A percentile compares a stretch with the other conserved stretches of the same genome.
phyloP scores from a whole-genome alignment of 202 grass and related monocot genomes.

The Zizania palustris region DNA sequence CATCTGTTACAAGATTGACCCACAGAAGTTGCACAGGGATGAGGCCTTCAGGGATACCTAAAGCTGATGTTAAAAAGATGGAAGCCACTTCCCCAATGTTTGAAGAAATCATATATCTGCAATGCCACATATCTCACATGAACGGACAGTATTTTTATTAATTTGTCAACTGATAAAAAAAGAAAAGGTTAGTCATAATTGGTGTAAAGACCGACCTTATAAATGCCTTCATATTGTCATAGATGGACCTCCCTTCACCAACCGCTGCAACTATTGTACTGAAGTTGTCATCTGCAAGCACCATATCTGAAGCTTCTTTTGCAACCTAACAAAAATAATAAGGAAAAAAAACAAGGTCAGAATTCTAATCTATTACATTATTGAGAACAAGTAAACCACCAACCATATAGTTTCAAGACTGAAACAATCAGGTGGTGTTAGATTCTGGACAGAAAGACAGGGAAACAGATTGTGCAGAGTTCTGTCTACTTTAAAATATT shows the following conservation, averaged over 20 bases:
- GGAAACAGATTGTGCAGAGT: not conserved
- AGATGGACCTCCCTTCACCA: constrained; percentile 95
- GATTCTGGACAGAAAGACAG: constrained; percentile 14
- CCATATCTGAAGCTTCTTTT: constrained; percentile 98
- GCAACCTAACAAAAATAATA: constrained; percentile 67
- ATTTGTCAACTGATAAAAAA: constrained; percentile 14
- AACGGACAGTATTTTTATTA: constrained; percentile 10
- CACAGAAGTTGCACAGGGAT: constrained; percentile 97
- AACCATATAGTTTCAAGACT: constrained; percentile 6
- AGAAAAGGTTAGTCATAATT: constrained; percentile 23
- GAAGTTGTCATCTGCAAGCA: constrained; percentile 98
- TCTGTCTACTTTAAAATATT: not conserved
- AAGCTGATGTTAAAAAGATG: constrained; percentile 93
- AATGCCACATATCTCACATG: constrained; percentile 41
- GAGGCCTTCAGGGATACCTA: constrained; percentile 94
- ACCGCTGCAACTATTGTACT: constrained; percentile 92
- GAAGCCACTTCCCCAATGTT: constrained; percentile 98
- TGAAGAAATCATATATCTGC: constrained; percentile 99
- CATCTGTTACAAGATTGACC: constrained; percentile 99
- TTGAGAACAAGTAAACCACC: not conserved
- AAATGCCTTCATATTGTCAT: constrained; percentile 99
- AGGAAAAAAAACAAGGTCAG: constrained; percentile 18
- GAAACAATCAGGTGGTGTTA: not conserved
- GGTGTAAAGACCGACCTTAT: constrained; percentile 65
- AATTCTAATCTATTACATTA: constrained; percentile 11